Percentiles rank a stretch among this genome's conserved stretches.
Evolutionary conservation across 768 basidiomycete species (phyloP).

Genomic region (Psilocybe subaeruginosa): DNA sequence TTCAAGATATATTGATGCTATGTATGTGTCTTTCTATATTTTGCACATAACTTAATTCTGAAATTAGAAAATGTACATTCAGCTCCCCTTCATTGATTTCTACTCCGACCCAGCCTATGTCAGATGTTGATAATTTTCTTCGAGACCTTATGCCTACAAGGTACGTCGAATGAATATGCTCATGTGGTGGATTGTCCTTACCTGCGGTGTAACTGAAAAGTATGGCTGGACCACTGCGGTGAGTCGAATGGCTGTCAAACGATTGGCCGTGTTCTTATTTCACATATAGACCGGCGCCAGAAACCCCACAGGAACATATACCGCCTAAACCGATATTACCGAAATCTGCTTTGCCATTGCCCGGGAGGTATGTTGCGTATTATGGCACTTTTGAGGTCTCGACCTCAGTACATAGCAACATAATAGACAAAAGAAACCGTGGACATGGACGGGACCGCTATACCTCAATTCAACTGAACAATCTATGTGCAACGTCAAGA

Average conservation of each 20-base stretch:
- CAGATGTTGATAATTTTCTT: constrained; percentile 39
- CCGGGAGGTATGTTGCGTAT: constrained; percentile 20
- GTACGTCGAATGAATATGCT: constrained; percentile 28
- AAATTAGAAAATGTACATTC: background rate
- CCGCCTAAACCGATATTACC: constrained; percentile 23
- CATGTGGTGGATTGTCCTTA: background rate
- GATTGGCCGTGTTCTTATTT: background rate
- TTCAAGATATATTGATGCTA: background rate
- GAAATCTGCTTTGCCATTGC: constrained; percentile 10
- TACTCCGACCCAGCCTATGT: background rate
- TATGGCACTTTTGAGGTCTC: constrained; percentile 8
- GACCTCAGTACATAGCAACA: background rate
- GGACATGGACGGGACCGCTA: constrained; percentile 67
- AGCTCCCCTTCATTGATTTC: constrained; percentile 14
- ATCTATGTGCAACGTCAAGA: constrained; percentile 48
- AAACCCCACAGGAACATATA: constrained; percentile 23
- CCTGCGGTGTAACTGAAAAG: constrained; percentile 18
- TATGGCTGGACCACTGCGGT: constrained; percentile 38
- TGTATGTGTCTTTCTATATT: background rate
- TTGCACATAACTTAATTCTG: background rate
- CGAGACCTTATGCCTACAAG: constrained; percentile 39
- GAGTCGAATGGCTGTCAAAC: constrained; percentile 1
- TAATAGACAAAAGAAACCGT: constrained; percentile 58
- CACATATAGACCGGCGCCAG: constrained; percentile 23
- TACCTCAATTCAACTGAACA: constrained; percentile 40